These are phyloP conservation scores for Aspergillus quadricinctus DNA, from an alignment of 2,329 filamentous ascomycete genomes.

Conservation along the genomic window DNA sequence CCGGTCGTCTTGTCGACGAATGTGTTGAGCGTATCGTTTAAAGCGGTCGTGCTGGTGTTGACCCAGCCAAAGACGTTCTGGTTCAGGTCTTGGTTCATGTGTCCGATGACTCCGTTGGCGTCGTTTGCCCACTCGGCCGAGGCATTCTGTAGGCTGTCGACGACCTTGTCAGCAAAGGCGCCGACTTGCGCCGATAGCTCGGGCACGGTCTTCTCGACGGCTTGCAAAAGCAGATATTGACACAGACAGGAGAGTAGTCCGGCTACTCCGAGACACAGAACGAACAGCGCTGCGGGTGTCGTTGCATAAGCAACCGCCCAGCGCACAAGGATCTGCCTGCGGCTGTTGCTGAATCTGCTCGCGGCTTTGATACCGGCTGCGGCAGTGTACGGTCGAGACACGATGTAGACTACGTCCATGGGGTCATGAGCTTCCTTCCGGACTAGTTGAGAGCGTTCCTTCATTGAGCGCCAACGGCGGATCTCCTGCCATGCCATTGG, in stretches of 20 bases:
- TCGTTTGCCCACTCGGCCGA: conserved; percentile 72
- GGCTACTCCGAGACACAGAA: conserved; percentile 75
- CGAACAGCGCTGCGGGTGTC: conserved; percentile 76
- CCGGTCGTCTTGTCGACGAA: conserved; percentile 75
- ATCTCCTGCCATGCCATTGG: conserved; percentile 81
- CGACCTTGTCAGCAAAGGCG: conserved; percentile 73
- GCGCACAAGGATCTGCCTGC: conserved; percentile 67
- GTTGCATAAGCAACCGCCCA: conserved; percentile 89
- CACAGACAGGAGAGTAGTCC: conserved; percentile 79
- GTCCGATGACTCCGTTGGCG: conserved; percentile 67
- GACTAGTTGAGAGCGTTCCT: conserved; percentile 64
- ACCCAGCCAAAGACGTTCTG: conserved; percentile 82
- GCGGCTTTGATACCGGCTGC: conserved; percentile 67
- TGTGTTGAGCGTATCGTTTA: conserved; percentile 79
- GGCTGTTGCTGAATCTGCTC: conserved; percentile 56
- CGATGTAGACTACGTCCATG: conserved; percentile 85
- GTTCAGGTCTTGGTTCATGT: conserved; percentile 70
- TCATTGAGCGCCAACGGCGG: conserved; percentile 68
- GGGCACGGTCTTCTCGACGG: conserved; percentile 71
- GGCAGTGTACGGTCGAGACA: conserved; percentile 73
- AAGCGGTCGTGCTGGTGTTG: conserved; percentile 70
- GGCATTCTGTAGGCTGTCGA: conserved; percentile 65
- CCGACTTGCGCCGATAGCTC: conserved; percentile 70
- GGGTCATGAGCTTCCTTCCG: conserved; percentile 65
- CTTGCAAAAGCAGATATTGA: conserved; percentile 71